Conservation (phyloP, 306 rosid genomes). For the Dalbergia cochinchinensis region DNA sequence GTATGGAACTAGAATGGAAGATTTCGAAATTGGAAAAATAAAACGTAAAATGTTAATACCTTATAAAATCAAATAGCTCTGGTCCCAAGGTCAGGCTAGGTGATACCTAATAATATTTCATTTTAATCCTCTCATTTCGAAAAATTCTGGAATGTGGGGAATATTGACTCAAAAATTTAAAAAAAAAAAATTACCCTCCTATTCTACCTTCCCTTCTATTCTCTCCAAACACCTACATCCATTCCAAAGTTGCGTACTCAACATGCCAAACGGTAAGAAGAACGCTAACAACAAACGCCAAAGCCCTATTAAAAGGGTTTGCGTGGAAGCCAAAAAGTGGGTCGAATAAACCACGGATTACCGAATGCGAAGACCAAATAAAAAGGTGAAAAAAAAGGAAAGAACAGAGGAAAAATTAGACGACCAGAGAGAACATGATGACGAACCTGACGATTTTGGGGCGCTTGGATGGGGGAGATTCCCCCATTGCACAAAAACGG, state of each 20-base stretch:
- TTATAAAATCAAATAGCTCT: neutral
- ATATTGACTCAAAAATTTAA: neutral
- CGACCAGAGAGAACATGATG: neutral
- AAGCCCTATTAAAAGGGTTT: slow-evolving; percentile 27
- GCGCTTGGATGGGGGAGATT: slow-evolving; percentile 75
- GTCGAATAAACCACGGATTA: neutral
- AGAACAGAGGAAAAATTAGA: neutral
- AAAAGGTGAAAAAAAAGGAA: neutral
- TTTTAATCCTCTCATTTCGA: slow-evolving; percentile 8
- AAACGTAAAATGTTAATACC: neutral
- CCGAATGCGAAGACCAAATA: neutral
- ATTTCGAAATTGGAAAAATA: neutral
- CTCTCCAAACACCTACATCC: neutral
- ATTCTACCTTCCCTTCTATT: neutral
- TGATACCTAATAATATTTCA: neutral
- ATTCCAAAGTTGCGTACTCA: neutral
- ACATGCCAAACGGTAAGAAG: neutral
- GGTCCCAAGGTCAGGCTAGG: neutral
- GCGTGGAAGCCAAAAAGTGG: neutral
- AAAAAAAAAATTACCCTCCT: neutral
- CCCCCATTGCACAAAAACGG: slow-evolving; percentile 58
- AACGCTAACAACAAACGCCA: slow-evolving; percentile 5
- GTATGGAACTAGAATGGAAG: neutral
- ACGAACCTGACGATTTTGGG: slow-evolving; percentile 70
- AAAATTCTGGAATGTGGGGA: neutral